Evolutionary conservation across 1,139 yeast species (phyloP), one percentile per base, ranked within the genome.

Genomic region (Taiozyma onychis): DNA sequence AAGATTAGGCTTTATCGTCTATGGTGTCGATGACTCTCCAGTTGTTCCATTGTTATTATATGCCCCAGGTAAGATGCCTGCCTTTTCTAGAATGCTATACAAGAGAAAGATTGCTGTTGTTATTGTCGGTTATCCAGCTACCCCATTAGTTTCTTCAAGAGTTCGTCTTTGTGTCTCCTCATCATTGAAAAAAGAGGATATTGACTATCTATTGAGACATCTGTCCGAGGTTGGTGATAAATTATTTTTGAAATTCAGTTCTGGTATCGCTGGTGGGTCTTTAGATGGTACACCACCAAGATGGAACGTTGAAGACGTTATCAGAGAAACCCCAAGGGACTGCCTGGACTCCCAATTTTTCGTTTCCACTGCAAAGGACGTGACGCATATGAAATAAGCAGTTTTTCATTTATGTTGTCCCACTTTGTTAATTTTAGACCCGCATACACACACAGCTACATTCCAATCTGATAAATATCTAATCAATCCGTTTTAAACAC

Each of bases 121-220:
- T 44, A 85, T 93, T 60, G 98, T 91, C 45, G 97, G 98, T 30
- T 93, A 93, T 66, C 99, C 99, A 10, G 99, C 99, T 1, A 91
- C 99, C 1, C 97, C 97, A 32, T 76, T 93, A 57, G 84, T 88
- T 39, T 81, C 91, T 48, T 88, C 96, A 11, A 82, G 99, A 71
- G 91, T 89, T 27, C 82, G 99, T 67, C 80, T 93, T 62, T 93
- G 99, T 74, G 86, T 95, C 57, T 86, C 96, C 53, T 76, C 98
- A 0, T 88, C 98, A 1, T 77, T 95, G 61, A 93, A 96, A 30
- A 93, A 93, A 70, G 95, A 87, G 61, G 99, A 93, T 68, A 80
- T 91, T 63, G 99, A 93, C 69, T 78, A 81, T 57, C 78, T 91
- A 43, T 76, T 93, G 59, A 76, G 78, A 48, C 85, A 80, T 61